Conservation (phyloP, 768 basidiomycete genomes). For the Artomyces pyxidatus region DNA sequence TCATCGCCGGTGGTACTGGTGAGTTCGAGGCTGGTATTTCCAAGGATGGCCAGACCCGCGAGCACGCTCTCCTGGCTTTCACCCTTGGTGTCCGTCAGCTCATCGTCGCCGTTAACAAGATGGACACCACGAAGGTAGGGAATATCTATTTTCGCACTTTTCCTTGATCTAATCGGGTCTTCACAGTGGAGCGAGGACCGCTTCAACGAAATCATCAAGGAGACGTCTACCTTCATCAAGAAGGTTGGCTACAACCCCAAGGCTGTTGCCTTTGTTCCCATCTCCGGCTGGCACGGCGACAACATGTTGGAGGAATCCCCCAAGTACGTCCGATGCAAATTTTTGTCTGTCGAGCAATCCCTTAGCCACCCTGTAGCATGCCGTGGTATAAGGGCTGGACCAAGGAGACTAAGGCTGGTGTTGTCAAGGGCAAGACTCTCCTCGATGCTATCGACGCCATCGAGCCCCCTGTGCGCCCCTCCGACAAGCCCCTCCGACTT, state of each 20-base stretch:
- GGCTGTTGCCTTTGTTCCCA: slow-evolving; percentile 95
- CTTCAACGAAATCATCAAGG: slow-evolving; percentile 99
- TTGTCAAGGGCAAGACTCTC: slow-evolving; percentile 96
- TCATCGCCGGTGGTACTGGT: slow-evolving; percentile 98
- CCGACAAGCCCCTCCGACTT: slow-evolving; percentile 99
- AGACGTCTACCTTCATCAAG: slow-evolving; percentile 97
- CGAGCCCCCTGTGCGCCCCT: slow-evolving; percentile 92
- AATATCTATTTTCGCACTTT: slow-evolving; percentile 13
- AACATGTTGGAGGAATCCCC: slow-evolving; percentile 99
- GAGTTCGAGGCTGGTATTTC: slow-evolving; percentile 99
- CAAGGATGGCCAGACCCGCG: slow-evolving; percentile 99
- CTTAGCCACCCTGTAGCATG: slow-evolving; percentile 54
- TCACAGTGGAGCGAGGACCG: slow-evolving; percentile 97
- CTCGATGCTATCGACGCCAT: slow-evolving; percentile 99
- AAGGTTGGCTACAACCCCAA: slow-evolving; percentile 99
- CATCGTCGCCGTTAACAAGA: slow-evolving; percentile 99
- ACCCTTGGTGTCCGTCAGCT: slow-evolving; percentile 99
- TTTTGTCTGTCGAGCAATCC: background rate
- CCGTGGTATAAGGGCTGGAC: slow-evolving; percentile 99
- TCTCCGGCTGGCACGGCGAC: slow-evolving; percentile 99
- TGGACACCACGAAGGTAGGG: slow-evolving; percentile 98
- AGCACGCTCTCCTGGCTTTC: slow-evolving; percentile 99
- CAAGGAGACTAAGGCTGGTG: slow-evolving; percentile 91
- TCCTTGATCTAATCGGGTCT: slow-evolving; percentile 1
- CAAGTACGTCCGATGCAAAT: slow-evolving; percentile 55